Evolutionary conservation across 2,329 filamentous ascomycete species (phyloP).

Genomic region (Botrytis deweyae): DNA sequence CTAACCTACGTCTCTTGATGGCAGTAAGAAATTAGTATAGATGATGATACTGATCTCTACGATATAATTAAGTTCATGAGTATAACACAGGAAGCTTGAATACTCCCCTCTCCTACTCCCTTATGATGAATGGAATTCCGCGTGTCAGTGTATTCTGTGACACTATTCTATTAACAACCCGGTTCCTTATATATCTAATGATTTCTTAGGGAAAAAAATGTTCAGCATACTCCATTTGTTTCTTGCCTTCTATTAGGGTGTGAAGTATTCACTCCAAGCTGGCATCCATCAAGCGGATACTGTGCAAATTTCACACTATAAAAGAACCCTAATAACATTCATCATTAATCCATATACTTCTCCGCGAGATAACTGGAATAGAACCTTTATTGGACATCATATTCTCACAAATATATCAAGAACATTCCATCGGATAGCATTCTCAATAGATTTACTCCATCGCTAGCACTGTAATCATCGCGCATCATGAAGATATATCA

Average conservation of each 20-base stretch:
- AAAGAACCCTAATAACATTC: not conserved
- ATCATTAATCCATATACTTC: not conserved
- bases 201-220: not conserved
- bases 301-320: not conserved
- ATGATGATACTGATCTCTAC: fast-evolving
- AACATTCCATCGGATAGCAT: not conserved
- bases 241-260: fast-evolving
- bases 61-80: not conserved
- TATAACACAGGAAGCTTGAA: not conserved
- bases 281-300: too few species aligned
- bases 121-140: too few species aligned
- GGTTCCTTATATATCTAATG: fast-evolving
- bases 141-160: not conserved
- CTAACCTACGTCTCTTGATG: fast-evolving
- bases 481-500: not conserved
- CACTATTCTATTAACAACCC: fast-evolving
- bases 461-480: not conserved
- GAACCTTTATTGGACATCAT: too few species aligned
- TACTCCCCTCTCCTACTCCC: not conserved
- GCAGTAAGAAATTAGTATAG: not conserved
- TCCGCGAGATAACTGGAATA: too few species aligned
- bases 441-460: not conserved
- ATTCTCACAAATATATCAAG: not conserved
- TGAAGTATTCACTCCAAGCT: not conserved
- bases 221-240: fast-evolving